Evolutionary conservation across 2,329 filamentous ascomycete species (phyloP), one percentile per base, ranked within the genome.

Genomic region (Fusarium cicatricum): DNA sequence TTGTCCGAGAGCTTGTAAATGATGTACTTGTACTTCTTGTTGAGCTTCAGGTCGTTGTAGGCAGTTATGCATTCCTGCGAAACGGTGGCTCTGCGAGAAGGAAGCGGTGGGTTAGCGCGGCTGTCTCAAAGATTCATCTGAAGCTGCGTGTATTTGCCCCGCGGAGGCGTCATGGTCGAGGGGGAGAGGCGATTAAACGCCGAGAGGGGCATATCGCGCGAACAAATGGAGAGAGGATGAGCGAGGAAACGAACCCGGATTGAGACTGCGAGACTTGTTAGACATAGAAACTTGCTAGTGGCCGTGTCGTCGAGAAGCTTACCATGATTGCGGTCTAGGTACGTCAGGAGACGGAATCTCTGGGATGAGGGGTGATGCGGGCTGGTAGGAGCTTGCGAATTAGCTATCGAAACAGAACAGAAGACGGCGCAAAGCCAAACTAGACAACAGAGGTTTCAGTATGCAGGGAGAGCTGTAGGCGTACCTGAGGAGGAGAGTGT

Each of bases 1-100:
- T 92, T 85, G 78, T 93, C 90, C 65, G 87, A 89, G 74, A 95
- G 86, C 84, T 92, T 92, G 88, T 85, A 94, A 83, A 95, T 87
- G 80, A 95, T 89, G 84, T 85, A 96, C 80, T 92, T 93, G 81
- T 86, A 83, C 81, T 86, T 87, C 80, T 92, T 92, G 78, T 79
- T 82, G 69, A 92, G 87, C 86, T 94, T 94, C 66, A 94, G 85
- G 68, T 93, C 88, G 78, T 93, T 92, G 85, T 89, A 94, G 57
- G 80, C 77, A 66, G 75, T 75, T 74, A 86, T 85, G 84, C 90
- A 92, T 56, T 93, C 89, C 73, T 85, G 83, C 65, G 84, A 79
- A 71, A 92, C 87, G 74, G 83, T 82, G 69, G 90, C 89, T 84
- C 90, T 92, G 77, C 41, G 54, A 48, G 52, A 54, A 40, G 54